Conservation (phyloP, 805 yeast genomes). For the Myxozyma kluyveri region DNA sequence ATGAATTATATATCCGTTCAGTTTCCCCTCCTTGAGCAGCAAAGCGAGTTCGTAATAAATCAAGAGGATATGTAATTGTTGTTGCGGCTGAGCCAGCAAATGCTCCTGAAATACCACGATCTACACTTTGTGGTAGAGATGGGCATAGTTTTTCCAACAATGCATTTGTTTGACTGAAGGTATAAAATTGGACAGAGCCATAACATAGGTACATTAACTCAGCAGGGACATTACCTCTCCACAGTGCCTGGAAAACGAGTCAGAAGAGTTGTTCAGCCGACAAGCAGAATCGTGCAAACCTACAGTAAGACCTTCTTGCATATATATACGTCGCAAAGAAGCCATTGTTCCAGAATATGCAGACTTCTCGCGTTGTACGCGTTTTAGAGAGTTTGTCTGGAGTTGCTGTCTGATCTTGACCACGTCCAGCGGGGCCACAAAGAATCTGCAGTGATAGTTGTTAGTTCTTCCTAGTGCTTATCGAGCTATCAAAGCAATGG, state of each 20-base stretch:
- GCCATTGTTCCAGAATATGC: conserved; percentile 20
- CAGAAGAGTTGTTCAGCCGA: neutral
- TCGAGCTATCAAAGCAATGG: neutral
- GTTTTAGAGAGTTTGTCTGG: conserved; percentile 37
- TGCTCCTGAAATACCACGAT: conserved; percentile 64
- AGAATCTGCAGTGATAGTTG: conserved; percentile 45
- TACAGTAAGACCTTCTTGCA: conserved; percentile 59
- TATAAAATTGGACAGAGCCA: conserved; percentile 80
- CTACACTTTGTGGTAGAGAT: conserved; percentile 36
- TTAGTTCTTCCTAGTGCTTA: neutral
- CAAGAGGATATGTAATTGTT: conserved; percentile 78
- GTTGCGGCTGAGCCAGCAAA: conserved; percentile 77
- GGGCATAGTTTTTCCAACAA: conserved; percentile 37
- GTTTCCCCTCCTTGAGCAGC: conserved; percentile 55
- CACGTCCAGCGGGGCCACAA: conserved; percentile 76
- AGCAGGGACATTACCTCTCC: conserved; percentile 97
- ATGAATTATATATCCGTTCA: conserved; percentile 32
- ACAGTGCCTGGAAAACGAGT: conserved; percentile 36
- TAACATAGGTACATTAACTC: conserved; percentile 78
- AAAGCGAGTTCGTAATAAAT: conserved; percentile 79
- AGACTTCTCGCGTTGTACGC: neutral
- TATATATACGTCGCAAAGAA: conserved; percentile 46
- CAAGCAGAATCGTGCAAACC: neutral
- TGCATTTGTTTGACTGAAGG: conserved; percentile 57
- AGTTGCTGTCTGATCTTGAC: conserved; percentile 74